Evolutionary conservation across 495 filamentous ascomycete species (phyloP).

Genomic region (Penicillium waksmanii): DNA sequence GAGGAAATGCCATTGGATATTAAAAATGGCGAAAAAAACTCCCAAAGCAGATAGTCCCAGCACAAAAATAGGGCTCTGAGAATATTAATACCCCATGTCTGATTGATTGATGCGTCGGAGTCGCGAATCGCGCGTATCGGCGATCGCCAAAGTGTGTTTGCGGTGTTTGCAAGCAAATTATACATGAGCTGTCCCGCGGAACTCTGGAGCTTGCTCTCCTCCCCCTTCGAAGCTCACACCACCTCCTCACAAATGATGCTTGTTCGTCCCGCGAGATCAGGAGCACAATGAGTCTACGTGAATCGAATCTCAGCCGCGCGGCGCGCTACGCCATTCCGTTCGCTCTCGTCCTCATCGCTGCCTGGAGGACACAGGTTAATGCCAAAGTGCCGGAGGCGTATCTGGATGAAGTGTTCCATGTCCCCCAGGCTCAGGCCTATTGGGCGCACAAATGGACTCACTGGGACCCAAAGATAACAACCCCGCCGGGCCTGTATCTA

Average conservation of each 20-base stretch:
- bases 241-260: slow-evolving; percentile 7
- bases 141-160: slow-evolving; percentile 32
- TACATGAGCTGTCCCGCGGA: slow-evolving; percentile 5
- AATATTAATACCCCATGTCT: slow-evolving; percentile 14
- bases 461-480: slow-evolving; percentile 98
- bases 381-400: slow-evolving; percentile 75
- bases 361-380: slow-evolving; percentile 46
- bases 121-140: slow-evolving; percentile 22
- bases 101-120: slow-evolving; percentile 9
- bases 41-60: slow-evolving; percentile 3
- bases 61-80: not conserved
- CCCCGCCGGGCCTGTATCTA: slow-evolving; percentile 83
- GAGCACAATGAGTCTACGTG: slow-evolving; percentile 41
- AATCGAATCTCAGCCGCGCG: slow-evolving; percentile 44
- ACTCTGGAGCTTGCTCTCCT: slow-evolving; percentile 3
- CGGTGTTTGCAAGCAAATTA: slow-evolving; percentile 35
- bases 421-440: slow-evolving; percentile 88
- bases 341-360: slow-evolving; percentile 39
- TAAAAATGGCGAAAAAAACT: slow-evolving; percentile 1
- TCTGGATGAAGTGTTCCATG: slow-evolving; percentile 93
- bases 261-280: slow-evolving; percentile 5
- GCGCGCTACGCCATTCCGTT: slow-evolving; percentile 51
- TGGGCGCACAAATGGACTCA: slow-evolving; percentile 70
- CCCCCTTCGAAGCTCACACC: slow-evolving; percentile 8
- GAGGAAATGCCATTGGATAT: slow-evolving; percentile 74